Evolutionary conservation across 1,284 basidiomycete species (phyloP).

Genomic region (Paramarasmius palmivorus): DNA sequence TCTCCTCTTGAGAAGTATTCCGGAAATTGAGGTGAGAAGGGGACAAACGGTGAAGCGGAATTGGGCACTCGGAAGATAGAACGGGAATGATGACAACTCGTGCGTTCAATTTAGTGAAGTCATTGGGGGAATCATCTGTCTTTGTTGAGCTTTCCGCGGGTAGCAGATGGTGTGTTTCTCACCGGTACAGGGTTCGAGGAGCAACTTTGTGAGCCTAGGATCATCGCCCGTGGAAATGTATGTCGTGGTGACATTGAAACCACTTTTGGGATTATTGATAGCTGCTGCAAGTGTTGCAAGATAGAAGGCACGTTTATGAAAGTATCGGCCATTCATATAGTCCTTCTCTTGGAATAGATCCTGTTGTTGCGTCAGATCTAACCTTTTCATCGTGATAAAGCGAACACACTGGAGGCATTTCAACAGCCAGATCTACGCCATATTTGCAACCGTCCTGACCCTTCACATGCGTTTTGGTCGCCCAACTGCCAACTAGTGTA

Average conservation of each 20-base stretch:
- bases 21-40: slow-evolving; percentile 79
- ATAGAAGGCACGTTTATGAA: slow-evolving; percentile 93
- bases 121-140: slow-evolving; percentile 29
- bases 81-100: slow-evolving; percentile 77
- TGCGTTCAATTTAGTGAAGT: slow-evolving; percentile 70
- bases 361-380: slow-evolving; percentile 35
- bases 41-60: slow-evolving; percentile 69
- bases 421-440: slow-evolving; percentile 80
- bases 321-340: slow-evolving; percentile 87
- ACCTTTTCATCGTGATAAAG: not conserved
- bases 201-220: slow-evolving; percentile 68
- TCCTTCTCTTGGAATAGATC: slow-evolving; percentile 93
- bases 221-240: slow-evolving; percentile 68
- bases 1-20: slow-evolving; percentile 23
- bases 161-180: slow-evolving; percentile 19
- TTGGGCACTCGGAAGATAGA: slow-evolving; percentile 55
- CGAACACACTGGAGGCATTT: slow-evolving; percentile 80
- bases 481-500: slow-evolving; percentile 77
- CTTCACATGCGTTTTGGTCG: slow-evolving; percentile 65
- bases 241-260: slow-evolving; percentile 50
- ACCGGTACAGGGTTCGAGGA: slow-evolving; percentile 63
- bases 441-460: slow-evolving; percentile 65
- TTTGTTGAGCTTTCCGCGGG: slow-evolving; percentile 6
- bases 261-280: slow-evolving; percentile 46
- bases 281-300: slow-evolving; percentile 79